Percentiles rank a stretch among this genome's conserved stretches.
phyloP scores from a whole-genome alignment of 106 monocot genomes.

The Chionographis japonica region DNA sequence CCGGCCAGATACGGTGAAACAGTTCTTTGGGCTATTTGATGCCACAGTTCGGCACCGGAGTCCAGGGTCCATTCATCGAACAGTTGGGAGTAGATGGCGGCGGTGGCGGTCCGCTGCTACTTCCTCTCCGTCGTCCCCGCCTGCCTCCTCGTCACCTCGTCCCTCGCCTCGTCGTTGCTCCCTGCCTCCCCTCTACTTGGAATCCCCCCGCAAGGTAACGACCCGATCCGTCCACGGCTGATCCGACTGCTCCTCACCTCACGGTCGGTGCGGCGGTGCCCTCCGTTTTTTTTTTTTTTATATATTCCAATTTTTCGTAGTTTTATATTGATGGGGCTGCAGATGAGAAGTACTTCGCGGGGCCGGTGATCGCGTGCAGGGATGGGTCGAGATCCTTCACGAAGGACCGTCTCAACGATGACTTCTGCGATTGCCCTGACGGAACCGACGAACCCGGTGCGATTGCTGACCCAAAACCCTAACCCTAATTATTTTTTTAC shows the following conservation, averaged over 20 bases:
- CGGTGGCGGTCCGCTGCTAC: not conserved
- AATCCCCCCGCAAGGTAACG: conserved; percentile 40
- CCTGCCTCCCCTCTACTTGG: conserved; percentile 24
- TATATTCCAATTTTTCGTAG: not conserved
- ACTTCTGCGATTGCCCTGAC: conserved; percentile 88
- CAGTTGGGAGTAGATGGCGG: too few species aligned
- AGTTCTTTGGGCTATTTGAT: too few species aligned
- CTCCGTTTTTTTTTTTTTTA: not conserved
- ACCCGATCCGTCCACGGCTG: too few species aligned
- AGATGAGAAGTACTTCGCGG: conserved; percentile 59
- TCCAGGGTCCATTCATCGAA: too few species aligned
- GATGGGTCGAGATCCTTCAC: conserved; percentile 73
- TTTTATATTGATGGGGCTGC: conserved; percentile 1
- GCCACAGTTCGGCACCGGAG: too few species aligned
- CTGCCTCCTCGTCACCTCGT: not conserved
- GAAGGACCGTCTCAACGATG: conserved; percentile 75
- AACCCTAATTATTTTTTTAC: not conserved
- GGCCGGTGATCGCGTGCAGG: conserved; percentile 68
- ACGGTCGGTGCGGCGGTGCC: not conserved
- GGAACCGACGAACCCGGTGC: conserved; percentile 95
- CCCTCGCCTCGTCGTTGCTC: not conserved
- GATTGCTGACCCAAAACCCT: not conserved
- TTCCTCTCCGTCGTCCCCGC: not conserved
- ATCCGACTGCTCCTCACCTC: not conserved
- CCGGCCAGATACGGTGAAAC: too few species aligned